Base-by-base conservation (phyloP, 2,329 filamentous ascomycete genomes). In the Macrophomina pseudophaseolina region DNA sequence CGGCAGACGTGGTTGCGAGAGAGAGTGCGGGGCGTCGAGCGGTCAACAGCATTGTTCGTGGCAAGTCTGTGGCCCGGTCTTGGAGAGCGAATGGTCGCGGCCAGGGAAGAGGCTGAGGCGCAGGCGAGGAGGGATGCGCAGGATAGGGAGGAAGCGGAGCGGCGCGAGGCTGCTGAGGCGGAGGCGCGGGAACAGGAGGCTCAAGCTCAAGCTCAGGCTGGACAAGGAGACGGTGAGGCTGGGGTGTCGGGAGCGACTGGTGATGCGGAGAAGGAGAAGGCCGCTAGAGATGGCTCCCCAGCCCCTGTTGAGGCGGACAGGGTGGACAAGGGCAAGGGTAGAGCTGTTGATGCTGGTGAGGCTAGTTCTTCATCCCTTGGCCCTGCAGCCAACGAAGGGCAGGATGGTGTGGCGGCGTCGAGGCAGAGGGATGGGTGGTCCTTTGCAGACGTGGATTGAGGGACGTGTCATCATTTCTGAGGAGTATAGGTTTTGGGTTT, bases 61-160 rank as follows among this genome's bases (percentile, higher is more conserved):
- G 87, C 87, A 0, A 88, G 85, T 74, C 72, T 90, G 59, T 84
- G 87, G 73, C 87, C 87, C 0, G 87, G 87, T 0, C 80, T 90
- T 32, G 87, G 87, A 0, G 87, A 90, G 73, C 79, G 85, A 7
- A 85, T 88, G 73, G 84, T 89, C 14, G 79, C 82, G 69, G 86
- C 84, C 32, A 80, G 84, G 67, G 83, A 86, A 70, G 83, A 84
- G 64, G 80, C 84, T 16, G 71, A 68, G 58, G 68, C 66, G 33
- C 46, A 67, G 66, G 66, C 51, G 33, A 60, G 64, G 32, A 65
- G 63, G 32, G 63, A 67, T 11, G 28, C 38, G 23, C 48, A 63
- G 42, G 65, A 67, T 5, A 48, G 58, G 40, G 65, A 63, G 38
- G 59, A 64, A 23, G 40, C 33, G 9, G 58, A 56, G 18, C 53